A percentile compares a stretch with the other conserved stretches of the same genome.
phyloP scores from a whole-genome alignment of 352 stramenopile species.

The Hyaloperonospora brassicae region DNA sequence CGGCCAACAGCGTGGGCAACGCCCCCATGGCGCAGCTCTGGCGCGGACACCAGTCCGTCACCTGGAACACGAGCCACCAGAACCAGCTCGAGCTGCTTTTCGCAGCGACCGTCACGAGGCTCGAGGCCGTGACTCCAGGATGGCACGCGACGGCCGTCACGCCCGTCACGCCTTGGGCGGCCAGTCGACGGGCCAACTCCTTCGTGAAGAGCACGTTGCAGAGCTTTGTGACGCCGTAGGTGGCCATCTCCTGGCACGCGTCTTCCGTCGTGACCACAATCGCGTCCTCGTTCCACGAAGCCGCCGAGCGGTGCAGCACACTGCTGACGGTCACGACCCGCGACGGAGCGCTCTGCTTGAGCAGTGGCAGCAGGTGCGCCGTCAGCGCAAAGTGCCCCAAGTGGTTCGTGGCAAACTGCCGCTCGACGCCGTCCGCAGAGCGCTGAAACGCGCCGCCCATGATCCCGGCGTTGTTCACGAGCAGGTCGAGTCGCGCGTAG shows the following conservation, averaged over 20 bases:
- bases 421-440: constrained; percentile 22
- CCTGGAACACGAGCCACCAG: neutral
- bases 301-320: constrained; percentile 15
- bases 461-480: constrained; percentile 25
- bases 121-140: constrained; percentile 29
- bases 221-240: constrained; percentile 45
- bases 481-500: constrained; percentile 34
- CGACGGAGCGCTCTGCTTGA: neutral
- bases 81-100: neutral
- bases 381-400: constrained; percentile 35
- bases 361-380: neutral
- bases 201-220: constrained; percentile 47
- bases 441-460: constrained; percentile 14
- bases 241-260: constrained; percentile 1
- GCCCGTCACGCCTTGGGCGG: constrained; percentile 6
- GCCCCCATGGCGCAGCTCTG: constrained; percentile 15
- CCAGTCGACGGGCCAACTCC: constrained; percentile 33
- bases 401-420: constrained; percentile 28
- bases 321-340: constrained; percentile 31
- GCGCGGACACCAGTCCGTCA: neutral
- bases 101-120: neutral
- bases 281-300: neutral
- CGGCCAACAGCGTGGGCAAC: constrained; percentile 38
- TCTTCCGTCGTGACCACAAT: neutral
- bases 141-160: constrained; percentile 29